A percentile compares a stretch with the other conserved stretches of the same genome.
Evolutionary conservation across 805 yeast genomes (phyloP).

Genomic region (Candida namnaoensis): DNA sequence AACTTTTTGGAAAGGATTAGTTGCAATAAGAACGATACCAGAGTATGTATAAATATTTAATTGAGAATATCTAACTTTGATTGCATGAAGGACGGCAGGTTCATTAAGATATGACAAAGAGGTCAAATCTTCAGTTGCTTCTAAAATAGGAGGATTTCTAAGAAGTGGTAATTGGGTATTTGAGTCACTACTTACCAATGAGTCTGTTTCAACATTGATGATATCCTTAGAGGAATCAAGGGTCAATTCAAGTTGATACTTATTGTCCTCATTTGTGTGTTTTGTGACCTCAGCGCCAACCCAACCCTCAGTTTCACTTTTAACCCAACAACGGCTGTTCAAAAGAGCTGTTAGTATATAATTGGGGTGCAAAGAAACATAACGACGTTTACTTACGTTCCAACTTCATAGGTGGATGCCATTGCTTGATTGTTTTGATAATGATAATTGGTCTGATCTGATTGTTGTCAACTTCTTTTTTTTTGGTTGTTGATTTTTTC

Average conservation of each 20-base stretch:
- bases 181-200: constrained; percentile 14
- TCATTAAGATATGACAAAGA: constrained; percentile 88
- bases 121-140: constrained; percentile 91
- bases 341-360: constrained; percentile 18
- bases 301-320: constrained; percentile 65
- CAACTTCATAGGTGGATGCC: constrained; percentile 39
- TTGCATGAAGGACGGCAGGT: constrained; percentile 94
- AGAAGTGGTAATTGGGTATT: constrained; percentile 58
- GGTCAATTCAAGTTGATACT: constrained; percentile 40
- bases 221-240: constrained; percentile 42
- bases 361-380: not conserved
- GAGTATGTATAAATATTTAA: constrained; percentile 91
- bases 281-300: constrained; percentile 55
- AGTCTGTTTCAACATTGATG: constrained; percentile 36
- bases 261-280: constrained; percentile 31
- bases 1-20: constrained; percentile 89
- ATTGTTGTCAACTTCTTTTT: too few relatives aligned
- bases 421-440: constrained; percentile 9
- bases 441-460: too few relatives aligned
- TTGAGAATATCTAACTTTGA: constrained; percentile 80
- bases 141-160: constrained; percentile 86
- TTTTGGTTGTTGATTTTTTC: too few relatives aligned
- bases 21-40: constrained; percentile 93
- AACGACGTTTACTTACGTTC: constrained; percentile 40
- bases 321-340: constrained; percentile 66